A percentile compares a stretch with the other conserved stretches of the same genome.
Evolutionary conservation across 2,329 filamentous ascomycete species (phyloP).

Genomic region (Trichoderma hamatum): DNA sequence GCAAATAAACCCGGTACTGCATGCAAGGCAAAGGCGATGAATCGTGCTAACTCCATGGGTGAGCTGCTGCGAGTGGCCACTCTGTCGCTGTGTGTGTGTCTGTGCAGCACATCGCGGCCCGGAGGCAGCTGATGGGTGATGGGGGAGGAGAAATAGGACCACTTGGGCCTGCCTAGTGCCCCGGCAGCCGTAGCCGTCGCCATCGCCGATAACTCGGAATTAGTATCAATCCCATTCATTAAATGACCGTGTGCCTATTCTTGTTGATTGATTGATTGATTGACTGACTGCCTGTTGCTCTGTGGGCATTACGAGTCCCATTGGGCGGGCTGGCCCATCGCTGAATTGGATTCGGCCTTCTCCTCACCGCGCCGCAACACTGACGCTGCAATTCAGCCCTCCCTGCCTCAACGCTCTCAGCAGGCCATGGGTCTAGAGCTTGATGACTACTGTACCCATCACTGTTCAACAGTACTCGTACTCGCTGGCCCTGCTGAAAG

Average conservation of each 20-base stretch:
- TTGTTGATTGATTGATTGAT: neutral
- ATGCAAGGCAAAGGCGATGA: constrained; percentile 14
- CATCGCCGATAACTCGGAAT: constrained; percentile 27
- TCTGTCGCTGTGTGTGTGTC: neutral
- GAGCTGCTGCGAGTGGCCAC: constrained; percentile 11
- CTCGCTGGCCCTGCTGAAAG: neutral
- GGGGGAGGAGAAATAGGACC: neutral
- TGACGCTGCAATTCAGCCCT: neutral
- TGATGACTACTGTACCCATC: neutral
- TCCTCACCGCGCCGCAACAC: neutral
- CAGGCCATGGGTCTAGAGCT: neutral
- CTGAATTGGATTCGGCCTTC: neutral
- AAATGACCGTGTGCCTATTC: too few species aligned
- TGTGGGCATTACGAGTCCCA: neutral
- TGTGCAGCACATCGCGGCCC: neutral
- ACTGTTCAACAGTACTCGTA: neutral
- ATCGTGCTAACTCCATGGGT: neutral
- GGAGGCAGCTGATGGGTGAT: constrained; percentile 23
- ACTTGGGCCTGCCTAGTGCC: too few species aligned
- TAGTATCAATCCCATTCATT: neutral
- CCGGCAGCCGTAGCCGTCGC: constrained; percentile 13
- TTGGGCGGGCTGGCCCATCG: neutral
- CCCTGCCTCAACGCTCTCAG: neutral
- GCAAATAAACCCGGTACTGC: neutral
- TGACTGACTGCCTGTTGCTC: neutral